phyloP scores from a whole-genome alignment of 805 yeast genomes.

The Saccharomycopsis selenospora region DNA sequence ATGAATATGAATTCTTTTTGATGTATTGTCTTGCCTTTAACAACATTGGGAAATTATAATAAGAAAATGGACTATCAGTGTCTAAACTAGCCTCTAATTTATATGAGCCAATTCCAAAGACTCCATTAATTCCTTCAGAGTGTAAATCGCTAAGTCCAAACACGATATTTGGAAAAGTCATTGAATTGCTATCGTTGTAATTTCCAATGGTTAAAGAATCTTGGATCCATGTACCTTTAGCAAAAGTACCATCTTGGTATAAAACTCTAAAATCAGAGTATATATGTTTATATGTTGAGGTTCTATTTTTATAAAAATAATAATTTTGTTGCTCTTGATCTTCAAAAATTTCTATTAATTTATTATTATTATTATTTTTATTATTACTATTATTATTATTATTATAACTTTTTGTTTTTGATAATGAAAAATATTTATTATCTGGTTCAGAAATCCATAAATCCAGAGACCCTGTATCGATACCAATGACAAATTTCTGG shows the following conservation, averaged over 20 bases:
- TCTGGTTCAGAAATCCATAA: background rate
- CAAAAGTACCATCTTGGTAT: background rate
- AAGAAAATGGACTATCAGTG: background rate
- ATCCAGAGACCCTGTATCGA: slow-evolving; percentile 1
- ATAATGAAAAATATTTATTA: background rate
- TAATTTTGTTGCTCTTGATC: background rate
- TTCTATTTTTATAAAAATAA: background rate
- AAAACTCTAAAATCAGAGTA: background rate
- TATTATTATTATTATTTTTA: background rate
- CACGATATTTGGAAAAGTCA: background rate
- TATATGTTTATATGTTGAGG: background rate
- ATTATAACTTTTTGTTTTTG: background rate
- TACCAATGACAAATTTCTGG: background rate
- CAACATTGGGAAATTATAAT: background rate
- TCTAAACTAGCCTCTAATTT: background rate
- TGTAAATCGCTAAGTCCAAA: background rate
- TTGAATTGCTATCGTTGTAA: background rate
- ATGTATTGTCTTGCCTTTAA: background rate
- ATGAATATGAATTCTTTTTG: background rate
- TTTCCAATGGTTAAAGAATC: background rate
- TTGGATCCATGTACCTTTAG: background rate
- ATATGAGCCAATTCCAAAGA: background rate
- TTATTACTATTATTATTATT: background rate
- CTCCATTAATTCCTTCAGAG: background rate
- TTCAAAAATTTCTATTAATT: background rate